Percentiles rank a stretch among this genome's conserved stretches.
Conservation (phyloP, 331 rosid genomes). For the Malus hybrid region DNA sequence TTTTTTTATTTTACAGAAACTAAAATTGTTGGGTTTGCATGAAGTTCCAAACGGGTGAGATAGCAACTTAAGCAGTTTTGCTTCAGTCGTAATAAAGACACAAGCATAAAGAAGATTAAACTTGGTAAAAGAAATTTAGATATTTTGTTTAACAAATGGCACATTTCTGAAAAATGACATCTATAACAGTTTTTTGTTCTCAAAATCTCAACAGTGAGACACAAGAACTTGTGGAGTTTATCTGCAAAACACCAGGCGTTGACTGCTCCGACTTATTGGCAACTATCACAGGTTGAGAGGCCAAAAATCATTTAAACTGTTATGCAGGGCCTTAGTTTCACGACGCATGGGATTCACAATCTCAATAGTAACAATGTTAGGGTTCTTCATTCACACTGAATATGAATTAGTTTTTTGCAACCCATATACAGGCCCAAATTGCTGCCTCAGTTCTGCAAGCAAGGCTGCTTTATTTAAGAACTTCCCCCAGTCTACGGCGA, state of each 20-base stretch:
- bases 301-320: not conserved
- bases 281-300: conserved; percentile 45
- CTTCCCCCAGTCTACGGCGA: conserved; percentile 65
- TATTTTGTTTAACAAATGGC: too few species aligned
- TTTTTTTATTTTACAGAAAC: conserved; percentile 31
- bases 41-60: conserved; percentile 71
- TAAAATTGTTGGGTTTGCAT: conserved; percentile 43
- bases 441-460: conserved; percentile 58
- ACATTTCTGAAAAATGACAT: not conserved
- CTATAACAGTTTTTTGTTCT: not conserved
- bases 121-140: too few species aligned
- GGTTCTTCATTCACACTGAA: not conserved
- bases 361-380: too few species aligned
- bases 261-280: conserved; percentile 61
- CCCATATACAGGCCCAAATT: conserved; percentile 48
- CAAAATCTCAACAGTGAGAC: conserved; percentile 30
- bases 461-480: conserved; percentile 36
- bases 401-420: not conserved
- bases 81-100: not conserved
- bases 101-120: not conserved
- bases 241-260: conserved; percentile 49
- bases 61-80: not conserved
- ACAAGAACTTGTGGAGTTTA: conserved; percentile 26
- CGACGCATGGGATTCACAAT: too few species aligned
- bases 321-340: too few species aligned